Conservation (phyloP, 768 basidiomycete species). For the Mycena pura region DNA sequence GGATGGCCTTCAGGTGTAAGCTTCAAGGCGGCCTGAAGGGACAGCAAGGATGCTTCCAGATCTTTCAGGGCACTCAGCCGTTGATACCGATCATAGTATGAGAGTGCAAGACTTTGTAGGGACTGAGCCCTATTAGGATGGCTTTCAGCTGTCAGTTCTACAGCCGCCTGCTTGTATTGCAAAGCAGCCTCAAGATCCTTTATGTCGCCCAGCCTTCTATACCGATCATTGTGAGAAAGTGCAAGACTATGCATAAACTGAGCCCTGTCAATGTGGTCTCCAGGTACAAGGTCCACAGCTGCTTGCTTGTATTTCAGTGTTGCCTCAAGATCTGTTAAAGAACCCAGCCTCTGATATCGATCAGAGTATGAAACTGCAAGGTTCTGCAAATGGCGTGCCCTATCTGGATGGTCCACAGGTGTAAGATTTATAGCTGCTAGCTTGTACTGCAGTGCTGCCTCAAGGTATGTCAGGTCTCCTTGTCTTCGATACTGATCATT, state of each 20-base stretch:
- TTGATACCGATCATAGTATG: background rate
- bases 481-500: background rate
- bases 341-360: too few relatives aligned
- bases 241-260: conserved; percentile 28
- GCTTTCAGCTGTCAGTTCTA: background rate
- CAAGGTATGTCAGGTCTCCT: too few relatives aligned
- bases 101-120: background rate
- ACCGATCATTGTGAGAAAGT: conserved; percentile 23
- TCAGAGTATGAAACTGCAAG: too few relatives aligned
- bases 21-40: too few relatives aligned
- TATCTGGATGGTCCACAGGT: too few relatives aligned
- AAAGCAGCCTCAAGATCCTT: conserved; percentile 31
- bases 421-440: too few relatives aligned
- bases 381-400: too few relatives aligned
- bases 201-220: conserved; percentile 25
- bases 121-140: background rate
- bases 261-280: conserved; percentile 12
- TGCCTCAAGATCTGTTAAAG: too few relatives aligned
- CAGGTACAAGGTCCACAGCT: too few relatives aligned
- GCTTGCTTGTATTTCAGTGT: too few relatives aligned
- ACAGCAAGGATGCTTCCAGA: too few relatives aligned
- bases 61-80: background rate
- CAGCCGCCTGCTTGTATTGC: background rate
- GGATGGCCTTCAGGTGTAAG: conserved; percentile 8
- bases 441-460: too few relatives aligned